These are phyloP conservation scores for Arthrobotrys sphaeroides DNA, from an alignment of 2,329 filamentous ascomycete species.

Conservation along the genomic window DNA sequence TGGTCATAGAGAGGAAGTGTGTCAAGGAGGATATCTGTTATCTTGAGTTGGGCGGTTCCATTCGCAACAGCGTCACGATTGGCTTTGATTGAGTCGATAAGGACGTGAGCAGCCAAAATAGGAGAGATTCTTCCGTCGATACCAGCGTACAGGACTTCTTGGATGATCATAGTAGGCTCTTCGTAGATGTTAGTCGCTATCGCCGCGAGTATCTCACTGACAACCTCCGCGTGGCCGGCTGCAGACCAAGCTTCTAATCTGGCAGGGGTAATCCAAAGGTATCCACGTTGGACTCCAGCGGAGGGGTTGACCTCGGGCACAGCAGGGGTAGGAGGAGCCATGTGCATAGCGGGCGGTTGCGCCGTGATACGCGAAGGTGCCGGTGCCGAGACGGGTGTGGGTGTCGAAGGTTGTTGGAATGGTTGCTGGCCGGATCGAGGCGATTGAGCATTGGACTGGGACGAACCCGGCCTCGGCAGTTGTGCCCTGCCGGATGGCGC, in stretches of 20 bases:
- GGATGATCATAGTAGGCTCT: conserved; percentile 43
- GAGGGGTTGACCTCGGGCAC: conserved; percentile 40
- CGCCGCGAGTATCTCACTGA: conserved; percentile 33
- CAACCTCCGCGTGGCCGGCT: conserved; percentile 31
- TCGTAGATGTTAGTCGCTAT: conserved; percentile 31
- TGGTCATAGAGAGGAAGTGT: conserved; percentile 44
- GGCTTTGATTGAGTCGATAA: conserved; percentile 51
- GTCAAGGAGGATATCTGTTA: conserved; percentile 42
- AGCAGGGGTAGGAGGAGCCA: conserved; percentile 17
- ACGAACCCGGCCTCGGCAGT: conserved; percentile 43
- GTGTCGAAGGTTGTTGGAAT: conserved; percentile 37
- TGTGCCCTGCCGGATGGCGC: conserved; percentile 31
- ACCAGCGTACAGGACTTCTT: conserved; percentile 45
- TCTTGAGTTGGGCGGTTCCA: conserved; percentile 4
- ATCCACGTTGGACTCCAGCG: conserved; percentile 36
- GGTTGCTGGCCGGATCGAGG: conserved; percentile 31
- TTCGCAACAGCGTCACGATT: conserved; percentile 24
- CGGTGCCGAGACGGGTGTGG: conserved; percentile 23
- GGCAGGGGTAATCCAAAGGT: conserved; percentile 36
- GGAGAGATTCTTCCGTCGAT: conserved; percentile 43
- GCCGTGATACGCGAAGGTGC: conserved; percentile 18
- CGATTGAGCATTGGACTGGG: conserved; percentile 46
- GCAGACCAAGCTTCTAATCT: conserved; percentile 45
- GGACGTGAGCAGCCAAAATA: conserved; percentile 22
- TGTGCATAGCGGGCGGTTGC: conserved; percentile 2